A percentile compares a stretch with the other conserved stretches of the same genome.
These are phyloP conservation scores for Dendrostoma leiphaemia DNA, from an alignment of 2,329 filamentous ascomycete genomes.

Conservation along the genomic window DNA sequence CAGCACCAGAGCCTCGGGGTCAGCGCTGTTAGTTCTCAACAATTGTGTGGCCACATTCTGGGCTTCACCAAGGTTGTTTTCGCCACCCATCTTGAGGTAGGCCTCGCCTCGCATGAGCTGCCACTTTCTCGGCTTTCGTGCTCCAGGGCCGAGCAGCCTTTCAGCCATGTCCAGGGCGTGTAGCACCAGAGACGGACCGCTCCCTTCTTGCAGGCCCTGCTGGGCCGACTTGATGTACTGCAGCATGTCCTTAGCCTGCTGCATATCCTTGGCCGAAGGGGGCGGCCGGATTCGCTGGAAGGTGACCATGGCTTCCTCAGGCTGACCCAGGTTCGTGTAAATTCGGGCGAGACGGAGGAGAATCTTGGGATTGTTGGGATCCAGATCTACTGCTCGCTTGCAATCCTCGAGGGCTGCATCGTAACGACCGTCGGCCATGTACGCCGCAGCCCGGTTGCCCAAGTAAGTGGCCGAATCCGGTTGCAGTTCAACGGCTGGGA, in stretches of 20 bases:
- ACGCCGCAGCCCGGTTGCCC: conserved; percentile 91
- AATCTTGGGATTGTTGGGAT: conserved; percentile 84
- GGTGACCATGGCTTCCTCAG: conserved; percentile 80
- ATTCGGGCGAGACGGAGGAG: conserved; percentile 85
- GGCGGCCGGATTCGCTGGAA: conserved; percentile 78
- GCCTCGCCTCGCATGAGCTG: conserved; percentile 89
- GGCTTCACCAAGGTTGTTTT: conserved; percentile 85
- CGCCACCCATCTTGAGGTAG: conserved; percentile 86
- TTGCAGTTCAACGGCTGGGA: conserved; percentile 82
- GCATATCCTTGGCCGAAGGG: conserved; percentile 81
- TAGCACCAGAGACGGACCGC: conserved; percentile 84
- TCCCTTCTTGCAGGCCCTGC: conserved; percentile 70
- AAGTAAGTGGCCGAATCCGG: conserved; percentile 86
- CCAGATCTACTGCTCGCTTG: conserved; percentile 75
- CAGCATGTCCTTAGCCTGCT: conserved; percentile 80
- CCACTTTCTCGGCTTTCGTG: conserved; percentile 86
- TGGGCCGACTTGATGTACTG: conserved; percentile 78
- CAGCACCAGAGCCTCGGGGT: conserved; percentile 90
- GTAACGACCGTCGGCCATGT: conserved; percentile 83
- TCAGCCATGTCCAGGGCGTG: conserved; percentile 91
- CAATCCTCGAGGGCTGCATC: conserved; percentile 83
- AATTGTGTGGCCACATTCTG: conserved; percentile 89
- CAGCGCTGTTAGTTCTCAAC: conserved; percentile 81
- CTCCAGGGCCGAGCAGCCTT: conserved; percentile 71
- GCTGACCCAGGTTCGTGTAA: conserved; percentile 81